Evolutionary conservation across 2,329 filamentous ascomycete species (phyloP).

Genomic region (Fusarium keratoplasticum): DNA sequence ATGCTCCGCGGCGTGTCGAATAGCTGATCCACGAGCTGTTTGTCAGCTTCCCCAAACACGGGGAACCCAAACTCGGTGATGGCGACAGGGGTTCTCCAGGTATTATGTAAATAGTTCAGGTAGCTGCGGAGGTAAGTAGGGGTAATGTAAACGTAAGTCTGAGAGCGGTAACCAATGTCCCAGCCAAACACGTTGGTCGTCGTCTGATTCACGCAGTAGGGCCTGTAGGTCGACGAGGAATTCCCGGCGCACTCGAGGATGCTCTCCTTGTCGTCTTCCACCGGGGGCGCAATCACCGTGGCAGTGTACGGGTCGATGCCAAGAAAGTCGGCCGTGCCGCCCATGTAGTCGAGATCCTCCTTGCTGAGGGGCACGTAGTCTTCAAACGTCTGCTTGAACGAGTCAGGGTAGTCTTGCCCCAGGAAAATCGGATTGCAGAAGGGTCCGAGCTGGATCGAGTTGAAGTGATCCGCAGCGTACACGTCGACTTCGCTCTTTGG

Average conservation of each 20-base stretch:
- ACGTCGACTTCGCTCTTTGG: conserved; percentile 54
- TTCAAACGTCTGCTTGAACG: conserved; percentile 57
- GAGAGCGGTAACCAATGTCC: conserved; percentile 68
- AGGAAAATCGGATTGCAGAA: conserved; percentile 67
- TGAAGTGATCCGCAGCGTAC: conserved; percentile 59
- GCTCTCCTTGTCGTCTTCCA: conserved; percentile 48
- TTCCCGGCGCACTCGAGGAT: conserved; percentile 62
- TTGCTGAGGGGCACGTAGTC: conserved; percentile 60
- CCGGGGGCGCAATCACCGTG: conserved; percentile 62
- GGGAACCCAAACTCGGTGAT: conserved; percentile 70
- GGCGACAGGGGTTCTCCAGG: conserved; percentile 61
- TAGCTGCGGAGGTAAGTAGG: conserved; percentile 68
- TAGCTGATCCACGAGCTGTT: conserved; percentile 60
- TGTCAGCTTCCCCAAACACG: conserved; percentile 59
- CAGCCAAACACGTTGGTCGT: conserved; percentile 63
- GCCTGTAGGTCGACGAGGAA: conserved; percentile 56
- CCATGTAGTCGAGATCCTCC: conserved; percentile 61
- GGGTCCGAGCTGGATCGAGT: conserved; percentile 60
- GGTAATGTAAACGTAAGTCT: conserved; percentile 68
- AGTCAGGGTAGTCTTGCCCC: conserved; percentile 61
- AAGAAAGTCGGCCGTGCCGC: conserved; percentile 65
- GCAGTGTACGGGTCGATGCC: conserved; percentile 70
- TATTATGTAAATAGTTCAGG: conserved; percentile 70
- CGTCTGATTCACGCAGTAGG: conserved; percentile 64
- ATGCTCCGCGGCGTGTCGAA: conserved; percentile 64